Base-by-base conservation (phyloP, 495 filamentous ascomycete species). In the Glarea lozoyensis region DNA sequence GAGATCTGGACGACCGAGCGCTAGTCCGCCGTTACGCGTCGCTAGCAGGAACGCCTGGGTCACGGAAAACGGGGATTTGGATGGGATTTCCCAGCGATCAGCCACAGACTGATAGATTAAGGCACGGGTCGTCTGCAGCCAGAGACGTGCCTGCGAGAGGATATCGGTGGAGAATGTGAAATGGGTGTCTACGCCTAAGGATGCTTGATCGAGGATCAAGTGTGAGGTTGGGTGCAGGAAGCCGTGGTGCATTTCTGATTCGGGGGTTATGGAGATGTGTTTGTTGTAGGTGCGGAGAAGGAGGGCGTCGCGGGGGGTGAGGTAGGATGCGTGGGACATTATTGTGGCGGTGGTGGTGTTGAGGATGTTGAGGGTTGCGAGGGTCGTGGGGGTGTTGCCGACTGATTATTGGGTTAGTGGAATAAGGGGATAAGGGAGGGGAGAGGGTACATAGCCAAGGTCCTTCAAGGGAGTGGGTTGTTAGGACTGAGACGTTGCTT, bases 41-140 rank as follows among this genome's bases (percentile, higher is more conserved):
- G 64, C 66, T 11, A 75, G 53, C 12, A 71, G 45, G 55, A 75
- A 73, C 1, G 68, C 70, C 40, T 75, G 65, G 42, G 66, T 57
- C 12, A 62, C 70, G 17, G 56, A 58, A 62, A 75, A 59, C 7
- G 58, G 50, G 45, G 63, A 68, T 19, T 54, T 57, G 2, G 31
- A 40, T 0, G 65, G 65, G 1, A 73, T 52, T 31, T 63, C 38
- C 55, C 64, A 67, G n/a, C n/a, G n/a, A n/a, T n/a, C n/a, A n/a
- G n/a, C n/a, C n/a, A n/a, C n/a, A n/a, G n/a, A n/a, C n/a, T n/a
- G n/a, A n/a, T n/a, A n/a, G n/a, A n/a, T n/a, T n/a, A n/a, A n/a
- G n/a, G n/a, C n/a, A n/a, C n/a, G n/a, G n/a, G n/a, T n/a, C n/a
- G n/a, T 43, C 44, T 72, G 60, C 11, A 64, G 52, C 62, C 62